Percentiles rank a stretch among this genome's conserved stretches.
These are phyloP conservation scores for Lachancea sp. DNA, from an alignment of 805 yeast species.

Conservation along the genomic window DNA sequence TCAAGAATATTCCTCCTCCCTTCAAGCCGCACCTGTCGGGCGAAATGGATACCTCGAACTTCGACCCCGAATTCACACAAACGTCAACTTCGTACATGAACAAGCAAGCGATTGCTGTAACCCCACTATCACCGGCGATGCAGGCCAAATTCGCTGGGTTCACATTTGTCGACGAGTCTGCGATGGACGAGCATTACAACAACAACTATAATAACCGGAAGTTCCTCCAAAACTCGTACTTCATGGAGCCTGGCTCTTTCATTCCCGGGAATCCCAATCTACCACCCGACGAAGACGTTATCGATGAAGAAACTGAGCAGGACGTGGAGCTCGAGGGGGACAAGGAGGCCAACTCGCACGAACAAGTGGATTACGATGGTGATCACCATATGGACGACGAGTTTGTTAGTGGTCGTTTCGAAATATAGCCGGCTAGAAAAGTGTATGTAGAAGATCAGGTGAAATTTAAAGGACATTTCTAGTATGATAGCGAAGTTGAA, in stretches of 20 bases:
- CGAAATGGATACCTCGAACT: slow-evolving; percentile 92
- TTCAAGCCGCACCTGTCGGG: slow-evolving; percentile 88
- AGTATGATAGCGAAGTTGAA: too few species aligned
- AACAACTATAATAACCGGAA: slow-evolving; percentile 32
- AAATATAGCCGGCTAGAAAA: too few species aligned
- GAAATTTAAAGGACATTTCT: too few species aligned
- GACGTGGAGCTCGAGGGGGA: slow-evolving; percentile 37
- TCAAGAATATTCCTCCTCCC: slow-evolving; percentile 90
- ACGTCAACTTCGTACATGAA: slow-evolving; percentile 79
- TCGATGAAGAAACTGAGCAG: slow-evolving; percentile 57
- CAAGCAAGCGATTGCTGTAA: slow-evolving; percentile 47
- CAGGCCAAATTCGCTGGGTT: slow-evolving; percentile 97
- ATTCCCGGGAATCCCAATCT: slow-evolving; percentile 74
- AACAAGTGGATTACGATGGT: slow-evolving; percentile 35
- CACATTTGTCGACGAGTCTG: slow-evolving; percentile 90
- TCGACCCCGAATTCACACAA: slow-evolving; percentile 95
- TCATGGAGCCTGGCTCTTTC: slow-evolving; percentile 59
- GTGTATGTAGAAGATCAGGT: too few species aligned
- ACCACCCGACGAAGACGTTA: slow-evolving; percentile 80
- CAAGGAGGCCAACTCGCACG: slow-evolving; percentile 12
- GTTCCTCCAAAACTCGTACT: slow-evolving; percentile 34
- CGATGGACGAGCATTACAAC: slow-evolving; percentile 78
- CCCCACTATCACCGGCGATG: slow-evolving; percentile 85
- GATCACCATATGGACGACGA: slow-evolving; percentile 70
- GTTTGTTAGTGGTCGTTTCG: slow-evolving; percentile 86